Evolutionary conservation across 73 alveolate species (phyloP), one percentile per base, ranked within the genome.

Genomic region (Durusdinium trenchii): DNA sequence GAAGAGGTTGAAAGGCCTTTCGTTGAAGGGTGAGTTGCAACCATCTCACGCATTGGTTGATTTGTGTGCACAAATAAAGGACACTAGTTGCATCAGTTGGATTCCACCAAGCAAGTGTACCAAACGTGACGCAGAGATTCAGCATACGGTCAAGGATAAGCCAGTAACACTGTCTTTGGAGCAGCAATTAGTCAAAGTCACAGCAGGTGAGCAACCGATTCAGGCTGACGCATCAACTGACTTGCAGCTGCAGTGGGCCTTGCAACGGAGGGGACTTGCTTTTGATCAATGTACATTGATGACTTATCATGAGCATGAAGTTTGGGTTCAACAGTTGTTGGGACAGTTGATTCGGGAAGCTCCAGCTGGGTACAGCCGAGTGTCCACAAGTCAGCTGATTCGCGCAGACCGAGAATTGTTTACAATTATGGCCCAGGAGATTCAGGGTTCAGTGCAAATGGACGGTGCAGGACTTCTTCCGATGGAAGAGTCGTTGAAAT

Each of bases 231-330:
- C 51, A 1, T 32, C 50, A 23, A 60, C 62, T 3, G 48, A 67
- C 6, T n/a, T 86, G 6, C 75, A 86, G 48, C 35, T 86, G 6
- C 95, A 86, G 62, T 86, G 95, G 95, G 76, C 84, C 3, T 10
- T 86, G 2, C 84, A 86, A 35, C 67, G 95, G 0, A 14, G 84
- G 0, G 95, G 95, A 4, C 30, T 86, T 0, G 95, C 84, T 3
- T 60, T 30, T 30, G 95, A 86, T 36, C 43, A 60, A 48, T 60
- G 78, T 62, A 23, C 26, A 6, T 5, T 86, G 28, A 86, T 86
- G 38, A 18, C 43, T 38, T 42, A 48, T 45, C 47, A 38, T 9
- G 46, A 46, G 5, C 84, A 86, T 14, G 95, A 86, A 51, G 43
- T 14, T 0, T 86, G 95, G 95, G 84, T 86, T 0, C 54, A 45